phyloP scores from a whole-genome alignment of 1,284 basidiomycete genomes.

The Microbotryum intermedium region DNA sequence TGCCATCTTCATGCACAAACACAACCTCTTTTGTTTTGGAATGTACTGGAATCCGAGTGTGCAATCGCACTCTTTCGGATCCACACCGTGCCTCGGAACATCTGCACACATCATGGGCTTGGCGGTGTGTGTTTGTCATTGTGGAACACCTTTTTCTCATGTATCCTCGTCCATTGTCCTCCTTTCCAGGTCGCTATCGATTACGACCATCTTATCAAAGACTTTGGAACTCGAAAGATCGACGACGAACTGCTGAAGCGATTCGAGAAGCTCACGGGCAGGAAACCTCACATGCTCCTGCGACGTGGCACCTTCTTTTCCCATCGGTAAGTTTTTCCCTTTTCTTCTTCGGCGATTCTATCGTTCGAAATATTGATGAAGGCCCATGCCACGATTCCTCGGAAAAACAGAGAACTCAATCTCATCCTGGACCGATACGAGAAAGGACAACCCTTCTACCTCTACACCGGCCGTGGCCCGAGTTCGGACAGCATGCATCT shows the following conservation, averaged over 20 bases:
- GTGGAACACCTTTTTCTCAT: not conserved
- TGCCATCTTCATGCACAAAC: not conserved
- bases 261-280: slow-evolving; percentile 86
- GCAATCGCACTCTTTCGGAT: too few relatives aligned
- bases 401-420: slow-evolving; percentile 67
- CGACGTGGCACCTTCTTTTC: slow-evolving; percentile 95
- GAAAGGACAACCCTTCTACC: slow-evolving; percentile 92
- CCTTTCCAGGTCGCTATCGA: slow-evolving; percentile 49
- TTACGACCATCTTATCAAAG: slow-evolving; percentile 89
- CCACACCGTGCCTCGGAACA: too few relatives aligned
- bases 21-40: not conserved
- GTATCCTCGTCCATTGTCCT: not conserved
- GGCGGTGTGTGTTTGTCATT: not conserved
- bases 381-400: not conserved
- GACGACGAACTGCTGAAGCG: slow-evolving; percentile 70
- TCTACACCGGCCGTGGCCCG: slow-evolving; percentile 96
- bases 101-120: not conserved
- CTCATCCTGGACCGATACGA: slow-evolving; percentile 91
- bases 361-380: slow-evolving; percentile 1
- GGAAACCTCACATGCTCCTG: slow-evolving; percentile 80
- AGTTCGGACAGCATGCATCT: slow-evolving; percentile 96
- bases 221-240: slow-evolving; percentile 85
- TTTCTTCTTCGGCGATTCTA: not conserved
- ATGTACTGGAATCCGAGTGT: not conserved
- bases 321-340: slow-evolving; percentile 59